Base-by-base conservation (phyloP, 2,329 filamentous ascomycete species). In the Cryphonectria carpinicola region DNA sequence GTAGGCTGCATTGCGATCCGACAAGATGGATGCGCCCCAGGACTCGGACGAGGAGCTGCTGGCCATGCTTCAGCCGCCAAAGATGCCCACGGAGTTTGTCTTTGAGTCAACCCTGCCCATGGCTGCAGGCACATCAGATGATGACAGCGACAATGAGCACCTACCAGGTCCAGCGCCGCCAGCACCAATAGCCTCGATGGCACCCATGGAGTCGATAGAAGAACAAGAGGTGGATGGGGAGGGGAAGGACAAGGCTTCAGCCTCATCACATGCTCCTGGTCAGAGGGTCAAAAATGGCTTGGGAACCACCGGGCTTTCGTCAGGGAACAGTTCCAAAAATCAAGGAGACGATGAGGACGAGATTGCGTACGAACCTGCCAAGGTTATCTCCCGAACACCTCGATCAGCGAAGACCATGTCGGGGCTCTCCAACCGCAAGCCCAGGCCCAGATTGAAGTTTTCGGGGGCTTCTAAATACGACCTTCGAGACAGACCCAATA, bases 1-100 rank as follows among this genome's bases (percentile, higher is more conserved):
- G 61, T 62, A 70, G n/a, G 66, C n/a, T 60, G 60, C 56, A 39
- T 11, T 11, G 19, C 19, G 10, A 60, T 52, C n/a, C 60, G 49
- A 39, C 63, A 66, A 28, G 11, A 72, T 72, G 71, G 52, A 66
- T 2, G 68, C 60, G 19, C 11, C 35, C 14, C 63, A 68, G 58
- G 54, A 66, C 43, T 68, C 60, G 11, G 71, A 72, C 43, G 71
- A 72, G 32, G 71, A 72, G 35, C 35, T 72, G 4, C 49, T 71
- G 28, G 66, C 71, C n/a, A 41, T 72, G n/a, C 71, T 72, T 17
- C 71, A 72, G 49, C 71, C 69, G 3, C 49, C 65, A n/a, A 69
- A 52, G 5, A 46, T 61, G 17, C 69, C 63, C 6, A 63, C 71
- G 0, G 58, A 68, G n/a, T 71, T 71, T 25, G 58, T 56, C 10